phyloP scores from a whole-genome alignment of 257 asterid genomes.

The Leonotis leonurus region DNA sequence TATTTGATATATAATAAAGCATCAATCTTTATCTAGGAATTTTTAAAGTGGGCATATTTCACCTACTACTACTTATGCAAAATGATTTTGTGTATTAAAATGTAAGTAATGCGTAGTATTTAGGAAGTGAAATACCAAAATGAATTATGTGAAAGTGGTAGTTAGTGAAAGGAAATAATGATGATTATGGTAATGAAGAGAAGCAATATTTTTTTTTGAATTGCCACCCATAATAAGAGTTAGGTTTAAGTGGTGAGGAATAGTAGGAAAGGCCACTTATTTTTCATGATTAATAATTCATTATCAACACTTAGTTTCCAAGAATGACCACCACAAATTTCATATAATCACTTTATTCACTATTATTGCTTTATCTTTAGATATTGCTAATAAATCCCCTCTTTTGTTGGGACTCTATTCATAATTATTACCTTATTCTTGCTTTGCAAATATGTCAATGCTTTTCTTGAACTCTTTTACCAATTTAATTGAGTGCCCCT shows the following conservation, averaged over 20 bases:
- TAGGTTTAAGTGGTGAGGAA: constrained; percentile 25
- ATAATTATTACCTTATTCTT: constrained; percentile 16
- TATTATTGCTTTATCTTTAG: neutral
- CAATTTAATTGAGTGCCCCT: constrained; percentile 13
- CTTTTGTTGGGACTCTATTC: constrained; percentile 10
- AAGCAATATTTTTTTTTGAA: constrained; percentile 5
- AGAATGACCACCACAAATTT: constrained; percentile 10
- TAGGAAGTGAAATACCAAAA: neutral
- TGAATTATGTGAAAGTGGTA: neutral
- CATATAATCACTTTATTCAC: neutral
- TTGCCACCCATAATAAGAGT: constrained; percentile 22
- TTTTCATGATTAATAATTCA: neutral
- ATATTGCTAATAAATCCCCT: neutral
- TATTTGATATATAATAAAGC: too few species aligned
- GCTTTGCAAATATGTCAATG: constrained; percentile 9
- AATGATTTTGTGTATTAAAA: too few species aligned
- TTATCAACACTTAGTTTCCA: constrained; percentile 17
- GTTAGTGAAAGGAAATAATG: constrained; percentile 1
- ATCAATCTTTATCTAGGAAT: too few species aligned
- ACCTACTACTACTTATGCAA: too few species aligned
- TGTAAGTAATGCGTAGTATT: neutral
- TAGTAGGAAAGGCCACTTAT: constrained; percentile 9
- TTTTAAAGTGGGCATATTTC: too few species aligned
- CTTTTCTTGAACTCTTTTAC: neutral
- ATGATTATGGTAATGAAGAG: constrained; percentile 8